Evolutionary conservation across 2,329 filamentous ascomycete species (phyloP).

Genomic region (Samsoniella hepiali): DNA sequence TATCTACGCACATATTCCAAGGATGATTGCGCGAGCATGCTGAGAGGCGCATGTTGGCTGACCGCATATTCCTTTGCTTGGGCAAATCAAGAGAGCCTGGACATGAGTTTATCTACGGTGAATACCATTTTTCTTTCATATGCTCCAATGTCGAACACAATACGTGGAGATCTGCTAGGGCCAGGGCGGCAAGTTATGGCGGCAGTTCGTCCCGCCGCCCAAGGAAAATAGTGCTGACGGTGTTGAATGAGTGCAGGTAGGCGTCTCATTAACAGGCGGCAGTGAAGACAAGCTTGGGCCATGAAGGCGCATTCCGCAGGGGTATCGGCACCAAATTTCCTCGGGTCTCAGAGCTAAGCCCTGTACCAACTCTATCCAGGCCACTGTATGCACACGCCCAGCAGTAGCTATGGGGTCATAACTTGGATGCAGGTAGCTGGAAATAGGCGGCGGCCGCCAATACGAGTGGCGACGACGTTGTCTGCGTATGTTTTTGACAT

Average conservation of each 20-base stretch:
- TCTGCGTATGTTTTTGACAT: no score
- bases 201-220: slow-evolving; percentile 8
- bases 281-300: not conserved
- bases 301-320: not conserved
- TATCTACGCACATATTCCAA: not conserved
- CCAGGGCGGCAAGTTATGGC: slow-evolving; percentile 3
- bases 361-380: slow-evolving; percentile 5
- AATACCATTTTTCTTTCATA: not conserved
- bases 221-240: slow-evolving; percentile 14
- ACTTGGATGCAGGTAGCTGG: not conserved
- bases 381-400: not conserved
- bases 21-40: not conserved
- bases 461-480: not conserved
- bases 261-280: slow-evolving; percentile 1
- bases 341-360: slow-evolving; percentile 8
- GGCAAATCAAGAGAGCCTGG: not conserved
- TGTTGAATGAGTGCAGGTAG: not conserved
- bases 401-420: not conserved
- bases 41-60: not conserved
- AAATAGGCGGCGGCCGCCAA: not conserved
- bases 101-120: not conserved
- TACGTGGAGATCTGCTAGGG: not conserved
- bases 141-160: not conserved
- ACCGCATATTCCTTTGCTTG: not conserved
- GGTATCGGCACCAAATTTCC: slow-evolving; percentile 13